Base-by-base conservation (phyloP, 257 asterid species). In the Capsicum chinense region DNA sequence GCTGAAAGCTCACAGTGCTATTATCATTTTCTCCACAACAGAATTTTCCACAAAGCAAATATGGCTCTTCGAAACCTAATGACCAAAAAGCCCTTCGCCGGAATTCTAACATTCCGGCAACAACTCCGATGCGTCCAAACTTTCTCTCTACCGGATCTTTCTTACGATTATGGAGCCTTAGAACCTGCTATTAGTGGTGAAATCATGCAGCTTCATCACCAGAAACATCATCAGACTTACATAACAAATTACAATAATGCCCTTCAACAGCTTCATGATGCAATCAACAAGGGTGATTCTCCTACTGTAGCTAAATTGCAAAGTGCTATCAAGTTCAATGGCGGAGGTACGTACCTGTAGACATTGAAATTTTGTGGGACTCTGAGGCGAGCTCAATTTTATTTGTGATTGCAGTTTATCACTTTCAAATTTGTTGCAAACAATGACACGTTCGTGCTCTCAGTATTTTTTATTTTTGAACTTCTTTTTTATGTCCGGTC, bases 151-250 rank as follows among this genome's bases (percentile, higher is more conserved):
- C 95, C 97, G 67, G 97, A 94, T 91, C 97, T 95, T 1, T 85
- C 97, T 5, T 95, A 94, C 91, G 98, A 91, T 37, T 93, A 94
- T 80, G 97, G 97, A 70, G 97, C 93, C 4, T 92, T 95, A 7
- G 97, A 93, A 84, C 98, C 98, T 50, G 94, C 95, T 19, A 94
- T 95, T 48, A 92, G 92, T 89, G 97, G 90, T 79, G 98, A 94
- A 35, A 95, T 95, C 84, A 95, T 95, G 99, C 92, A 94, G 85
- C 88, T 95, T 78, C 99, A 94, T 92, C 98, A 95, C 92, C 95
- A 95, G 93, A 95, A 94, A 92, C 99, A 95, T 69, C 99, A 95
- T 85, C 97, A 92, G 89, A 84, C 99, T 79, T 95, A 95, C 90
- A 84, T 95, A 86, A 93, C 97, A 68, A 95, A 95, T 86, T 95